Base-by-base conservation (phyloP, 1,139 yeast genomes). In the Yamadazyma jaroonii region DNA sequence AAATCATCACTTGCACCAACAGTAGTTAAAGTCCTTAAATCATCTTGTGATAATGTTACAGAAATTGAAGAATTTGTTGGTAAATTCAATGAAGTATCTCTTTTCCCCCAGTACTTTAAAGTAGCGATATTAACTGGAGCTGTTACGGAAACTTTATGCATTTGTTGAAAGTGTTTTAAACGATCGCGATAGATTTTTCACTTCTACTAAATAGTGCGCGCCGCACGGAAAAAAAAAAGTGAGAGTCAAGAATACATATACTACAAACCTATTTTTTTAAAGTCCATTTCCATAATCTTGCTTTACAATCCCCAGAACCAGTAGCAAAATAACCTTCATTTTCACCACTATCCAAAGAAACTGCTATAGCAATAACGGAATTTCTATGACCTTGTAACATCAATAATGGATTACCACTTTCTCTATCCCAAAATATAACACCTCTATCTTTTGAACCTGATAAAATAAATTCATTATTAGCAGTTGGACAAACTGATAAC, bases 121-220 rank as follows among this genome's bases (percentile, higher is more conserved):
- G 97, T 90, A 29, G 98, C 98, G 60, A 92, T 92, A 61, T 92
- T 92, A 40, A 92, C 98, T 11, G 98, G 98, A 3, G 98, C 98
- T 28, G 97, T 89, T 35, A 87, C 83, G 9, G 96, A 80, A 9
- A 96, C 92, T 37, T 79, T 64, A 59, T 78, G 77, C 34, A 35
- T 30, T 7, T 11, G 23, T 13, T 10, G 10, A 20, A 21, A n/a
- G n/a, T n/a, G n/a, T n/a, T n/a, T 21, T 30, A 28, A 28, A 28
- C 31, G 32, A 30, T 21, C 25, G 32, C 32, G 32, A 30, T 29
- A 15, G 13, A 29, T 9, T 30, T 30, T 30, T 30, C 32, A 21
- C 23, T 13, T 25, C 25, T n/a, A 25, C 7, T 25, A 5, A 6
- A 25, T 4, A 12, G 7, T 6, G 4, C 12, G 27, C 27, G 27